Evolutionary conservation across 73 alveolate genomes (phyloP).

Genomic region (Paramecium caudatum): DNA sequence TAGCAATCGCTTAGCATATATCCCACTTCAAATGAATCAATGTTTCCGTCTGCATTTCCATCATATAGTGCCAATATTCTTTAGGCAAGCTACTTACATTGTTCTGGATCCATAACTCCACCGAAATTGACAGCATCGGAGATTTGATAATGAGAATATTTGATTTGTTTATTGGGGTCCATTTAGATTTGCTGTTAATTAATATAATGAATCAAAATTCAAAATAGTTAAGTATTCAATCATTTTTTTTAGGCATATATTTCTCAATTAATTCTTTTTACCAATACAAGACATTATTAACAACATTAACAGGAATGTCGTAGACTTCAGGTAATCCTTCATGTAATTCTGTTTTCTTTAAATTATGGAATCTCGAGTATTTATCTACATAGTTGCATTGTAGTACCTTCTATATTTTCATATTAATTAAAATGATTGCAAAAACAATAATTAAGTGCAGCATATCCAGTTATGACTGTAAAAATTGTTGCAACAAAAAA

Average conservation of each 20-base stretch:
- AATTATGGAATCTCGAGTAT: slow-evolving; percentile 39
- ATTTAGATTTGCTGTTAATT: slow-evolving; percentile 40
- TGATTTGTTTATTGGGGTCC: slow-evolving; percentile 64
- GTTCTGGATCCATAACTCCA: slow-evolving; percentile 62
- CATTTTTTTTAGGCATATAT: slow-evolving; percentile 54
- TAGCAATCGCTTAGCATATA: slow-evolving; percentile 65
- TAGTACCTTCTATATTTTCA: slow-evolving; percentile 70
- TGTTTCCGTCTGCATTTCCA: slow-evolving; percentile 60
- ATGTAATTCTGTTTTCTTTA: slow-evolving; percentile 71
- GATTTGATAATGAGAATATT: slow-evolving; percentile 67
- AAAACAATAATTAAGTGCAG: slow-evolving; percentile 69
- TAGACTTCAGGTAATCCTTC: slow-evolving; percentile 78
- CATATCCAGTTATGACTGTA: slow-evolving; percentile 70
- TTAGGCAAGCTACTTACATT: slow-evolving; percentile 55
- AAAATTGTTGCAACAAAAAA: slow-evolving; percentile 65
- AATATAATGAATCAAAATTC: slow-evolving; percentile 35
- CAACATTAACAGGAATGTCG: slow-evolving; percentile 78
- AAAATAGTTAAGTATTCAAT: slow-evolving; percentile 28
- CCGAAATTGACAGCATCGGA: slow-evolving; percentile 63
- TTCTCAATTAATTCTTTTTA: slow-evolving; percentile 52
- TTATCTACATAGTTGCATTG: neutral
- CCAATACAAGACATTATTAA: slow-evolving; percentile 77
- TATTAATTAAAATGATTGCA: slow-evolving; percentile 60
- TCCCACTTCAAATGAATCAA: slow-evolving; percentile 72
- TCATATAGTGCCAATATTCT: slow-evolving; percentile 50